Evolutionary conservation across 495 filamentous ascomycete species (phyloP).

Genomic region (Talaromyces proteolyticus): DNA sequence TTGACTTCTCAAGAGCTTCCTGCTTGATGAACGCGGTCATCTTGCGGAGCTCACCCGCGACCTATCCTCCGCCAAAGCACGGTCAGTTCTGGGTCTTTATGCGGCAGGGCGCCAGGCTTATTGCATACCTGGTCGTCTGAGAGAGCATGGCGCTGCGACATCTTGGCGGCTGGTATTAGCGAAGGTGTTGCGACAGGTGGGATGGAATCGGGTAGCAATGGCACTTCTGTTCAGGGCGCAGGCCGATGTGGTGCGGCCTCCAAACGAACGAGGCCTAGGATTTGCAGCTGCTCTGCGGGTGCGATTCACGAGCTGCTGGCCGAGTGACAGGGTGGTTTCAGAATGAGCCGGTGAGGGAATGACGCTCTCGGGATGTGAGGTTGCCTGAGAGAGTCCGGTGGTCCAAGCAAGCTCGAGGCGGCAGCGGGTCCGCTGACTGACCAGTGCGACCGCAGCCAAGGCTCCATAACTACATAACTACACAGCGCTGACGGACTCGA

Average conservation of each 20-base stretch:
- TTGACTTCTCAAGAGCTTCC: constrained; percentile 93
- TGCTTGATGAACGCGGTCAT: constrained; percentile 99
- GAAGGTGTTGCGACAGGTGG: constrained; percentile 11
- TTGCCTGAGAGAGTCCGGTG: not conserved
- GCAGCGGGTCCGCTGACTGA: constrained; percentile 5
- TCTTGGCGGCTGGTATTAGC: constrained; percentile 41
- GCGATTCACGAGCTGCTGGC: not conserved
- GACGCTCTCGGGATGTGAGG: not conserved
- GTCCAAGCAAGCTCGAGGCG: no score
- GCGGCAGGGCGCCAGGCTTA: constrained; percentile 5
- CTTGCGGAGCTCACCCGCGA: constrained; percentile 93
- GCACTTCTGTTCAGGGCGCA: constrained; percentile 2
- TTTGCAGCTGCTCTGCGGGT: not conserved
- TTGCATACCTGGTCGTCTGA: constrained; percentile 87
- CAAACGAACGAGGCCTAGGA: not conserved
- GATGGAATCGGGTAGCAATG: constrained; percentile 14
- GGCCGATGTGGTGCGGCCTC: not conserved
- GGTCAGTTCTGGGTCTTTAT: not conserved
- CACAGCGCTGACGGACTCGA: no score
- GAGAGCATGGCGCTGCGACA: constrained; percentile 90
- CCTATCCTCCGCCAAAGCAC: constrained; percentile 40
- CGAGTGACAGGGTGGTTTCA: not conserved
- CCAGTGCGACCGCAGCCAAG: no score
- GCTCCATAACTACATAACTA: no score
- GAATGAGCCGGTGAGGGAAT: not conserved